Percentiles rank a stretch among this genome's conserved stretches.
Conservation (phyloP, 2,329 filamentous ascomycete species). For the Phymatotrichopsis omnivora region DNA sequence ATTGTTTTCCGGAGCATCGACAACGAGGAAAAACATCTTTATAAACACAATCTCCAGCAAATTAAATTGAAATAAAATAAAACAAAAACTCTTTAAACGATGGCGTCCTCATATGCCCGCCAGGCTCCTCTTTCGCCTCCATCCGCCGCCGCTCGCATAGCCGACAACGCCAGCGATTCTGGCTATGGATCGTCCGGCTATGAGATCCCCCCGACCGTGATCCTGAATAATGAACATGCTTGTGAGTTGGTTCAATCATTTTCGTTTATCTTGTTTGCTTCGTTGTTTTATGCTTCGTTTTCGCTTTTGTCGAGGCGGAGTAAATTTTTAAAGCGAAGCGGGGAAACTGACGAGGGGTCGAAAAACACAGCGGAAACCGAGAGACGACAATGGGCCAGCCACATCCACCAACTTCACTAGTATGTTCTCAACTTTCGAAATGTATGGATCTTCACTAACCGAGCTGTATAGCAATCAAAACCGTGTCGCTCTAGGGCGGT, state of each 20-base stretch:
- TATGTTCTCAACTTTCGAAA: slow-evolving; percentile 31
- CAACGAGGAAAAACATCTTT: too few species aligned
- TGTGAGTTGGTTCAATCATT: slow-evolving; percentile 11
- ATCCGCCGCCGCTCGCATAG: slow-evolving; percentile 13
- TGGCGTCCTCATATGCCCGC: slow-evolving; percentile 24
- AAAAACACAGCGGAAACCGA: slow-evolving; percentile 43
- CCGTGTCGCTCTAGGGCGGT: slow-evolving; percentile 71
- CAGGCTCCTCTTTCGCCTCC: slow-evolving; percentile 1
- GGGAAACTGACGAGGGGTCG: neutral
- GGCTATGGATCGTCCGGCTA: slow-evolving; percentile 74
- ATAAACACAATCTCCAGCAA: too few species aligned
- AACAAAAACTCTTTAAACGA: slow-evolving; percentile 15
- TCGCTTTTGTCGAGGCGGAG: neutral
- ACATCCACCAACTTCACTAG: slow-evolving; percentile 88
- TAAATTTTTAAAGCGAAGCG: neutral
- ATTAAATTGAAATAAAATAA: slow-evolving; percentile 12
- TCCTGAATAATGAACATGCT: slow-evolving; percentile 16
- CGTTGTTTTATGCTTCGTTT: neutral
- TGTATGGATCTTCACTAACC: slow-evolving; percentile 1
- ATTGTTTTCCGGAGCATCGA: slow-evolving; percentile 6
- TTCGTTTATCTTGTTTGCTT: slow-evolving; percentile 8
- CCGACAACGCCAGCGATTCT: slow-evolving; percentile 49
- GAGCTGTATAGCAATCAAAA: slow-evolving; percentile 60
- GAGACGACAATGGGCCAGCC: slow-evolving; percentile 60
- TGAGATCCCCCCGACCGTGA: slow-evolving; percentile 24